phyloP scores from a whole-genome alignment of 441 rosid genomes.

The Erysimum cheiri region DNA sequence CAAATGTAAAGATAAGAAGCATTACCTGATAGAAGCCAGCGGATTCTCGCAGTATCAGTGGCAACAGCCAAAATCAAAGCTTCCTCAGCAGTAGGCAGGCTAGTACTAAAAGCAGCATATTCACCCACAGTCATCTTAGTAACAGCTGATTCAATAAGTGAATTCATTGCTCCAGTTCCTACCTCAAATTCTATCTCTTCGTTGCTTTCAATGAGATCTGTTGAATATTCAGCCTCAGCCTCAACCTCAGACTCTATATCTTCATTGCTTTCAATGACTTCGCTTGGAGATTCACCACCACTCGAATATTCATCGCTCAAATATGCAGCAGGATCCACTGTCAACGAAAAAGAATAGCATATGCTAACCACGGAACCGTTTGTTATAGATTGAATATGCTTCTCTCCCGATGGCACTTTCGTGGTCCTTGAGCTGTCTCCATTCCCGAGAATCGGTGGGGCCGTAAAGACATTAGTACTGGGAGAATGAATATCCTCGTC shows the following conservation, averaged over 20 bases:
- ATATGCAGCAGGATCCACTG: conserved; percentile 35
- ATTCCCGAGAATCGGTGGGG: conserved; percentile 13
- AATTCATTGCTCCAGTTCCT: conserved; percentile 76
- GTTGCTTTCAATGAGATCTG: conserved; percentile 80
- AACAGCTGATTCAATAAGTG: conserved; percentile 68
- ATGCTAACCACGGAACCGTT: conserved; percentile 69
- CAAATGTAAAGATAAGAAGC: conserved; percentile 30
- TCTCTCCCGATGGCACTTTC: conserved; percentile 40
- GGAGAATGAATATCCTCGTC: conserved; percentile 49
- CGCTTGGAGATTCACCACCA: conserved; percentile 48
- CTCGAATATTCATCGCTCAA: conserved; percentile 6
- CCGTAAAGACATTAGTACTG: conserved; percentile 28
- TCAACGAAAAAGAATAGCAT: conserved; percentile 68
- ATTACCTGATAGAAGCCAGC: conserved; percentile 66
- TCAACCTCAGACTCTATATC: conserved; percentile 84
- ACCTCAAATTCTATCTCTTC: conserved; percentile 93
- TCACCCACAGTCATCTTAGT: conserved; percentile 90
- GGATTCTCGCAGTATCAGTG: conserved; percentile 54
- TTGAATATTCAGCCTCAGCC: conserved; percentile 33
- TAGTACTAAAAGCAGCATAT: conserved; percentile 57
- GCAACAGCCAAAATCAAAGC: conserved; percentile 75
- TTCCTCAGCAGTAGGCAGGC: conserved; percentile 46
- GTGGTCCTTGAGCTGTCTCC: conserved; percentile 29
- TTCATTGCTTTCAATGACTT: conserved; percentile 49
- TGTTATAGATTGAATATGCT: conserved; percentile 41